phyloP scores from a whole-genome alignment of 2,329 filamentous ascomycete genomes.

The Myotisia sp. region DNA sequence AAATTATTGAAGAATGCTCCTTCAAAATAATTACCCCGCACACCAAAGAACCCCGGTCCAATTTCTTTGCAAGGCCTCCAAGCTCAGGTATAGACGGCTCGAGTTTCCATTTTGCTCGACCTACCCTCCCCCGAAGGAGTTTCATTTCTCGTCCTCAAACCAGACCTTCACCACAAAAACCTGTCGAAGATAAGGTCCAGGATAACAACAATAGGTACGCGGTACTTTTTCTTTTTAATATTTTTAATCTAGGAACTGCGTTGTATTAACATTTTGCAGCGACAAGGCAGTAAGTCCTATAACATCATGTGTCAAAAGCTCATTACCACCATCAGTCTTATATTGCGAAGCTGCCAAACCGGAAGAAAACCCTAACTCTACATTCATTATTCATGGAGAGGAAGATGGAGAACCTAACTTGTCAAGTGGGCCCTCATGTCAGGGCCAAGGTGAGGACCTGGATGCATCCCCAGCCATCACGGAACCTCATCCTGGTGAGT shows the following conservation, averaged over 20 bases:
- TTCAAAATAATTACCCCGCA: conserved; percentile 7
- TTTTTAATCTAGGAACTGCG: too few species aligned
- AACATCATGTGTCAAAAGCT: not conserved
- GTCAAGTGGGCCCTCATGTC: too few species aligned
- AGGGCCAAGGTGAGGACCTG: too few species aligned
- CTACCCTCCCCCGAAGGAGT: conserved; percentile 13
- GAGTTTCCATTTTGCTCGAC: conserved; percentile 24
- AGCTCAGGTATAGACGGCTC: conserved; percentile 19
- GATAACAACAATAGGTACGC: not conserved
- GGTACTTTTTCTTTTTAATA: too few species aligned
- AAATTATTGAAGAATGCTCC: conserved; percentile 12
- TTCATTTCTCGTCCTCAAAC: conserved; percentile 9
- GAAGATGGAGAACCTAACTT: too few species aligned
- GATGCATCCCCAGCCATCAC: too few species aligned
- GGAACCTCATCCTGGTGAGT: too few species aligned
- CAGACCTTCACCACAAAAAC: not conserved
- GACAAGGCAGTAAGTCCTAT: not conserved
- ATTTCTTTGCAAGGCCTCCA: conserved; percentile 21
- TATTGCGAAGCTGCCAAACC: not conserved
- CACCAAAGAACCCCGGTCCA: conserved; percentile 10
- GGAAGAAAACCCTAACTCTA: too few species aligned
- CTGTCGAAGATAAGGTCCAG: not conserved
- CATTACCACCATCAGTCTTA: not conserved
- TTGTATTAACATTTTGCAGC: not conserved
- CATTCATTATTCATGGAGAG: too few species aligned